Conservation (phyloP, 768 basidiomycete genomes). For the Asterophora lycoperdoides region DNA sequence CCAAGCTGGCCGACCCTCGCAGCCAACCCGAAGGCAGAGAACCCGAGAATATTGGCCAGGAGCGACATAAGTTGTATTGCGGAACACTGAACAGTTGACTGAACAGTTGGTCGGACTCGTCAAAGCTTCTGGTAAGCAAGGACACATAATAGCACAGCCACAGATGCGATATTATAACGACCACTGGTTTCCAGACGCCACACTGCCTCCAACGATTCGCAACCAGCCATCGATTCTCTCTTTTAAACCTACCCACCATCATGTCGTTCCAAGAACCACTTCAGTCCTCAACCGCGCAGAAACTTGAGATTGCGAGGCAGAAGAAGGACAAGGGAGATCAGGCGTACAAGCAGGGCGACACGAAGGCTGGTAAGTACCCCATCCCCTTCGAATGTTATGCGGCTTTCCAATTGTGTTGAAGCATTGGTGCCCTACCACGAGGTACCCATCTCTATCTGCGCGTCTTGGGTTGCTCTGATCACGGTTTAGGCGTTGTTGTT, state of each 20-base stretch:
- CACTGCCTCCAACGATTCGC: background rate
- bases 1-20: slow-evolving; percentile 84
- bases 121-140: slow-evolving; percentile 22
- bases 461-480: background rate
- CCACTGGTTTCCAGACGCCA: slow-evolving; percentile 10
- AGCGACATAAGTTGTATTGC: slow-evolving; percentile 46
- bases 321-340: slow-evolving; percentile 66
- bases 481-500: slow-evolving; percentile 60
- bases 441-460: slow-evolving; percentile 24
- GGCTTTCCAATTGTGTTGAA: slow-evolving; percentile 23
- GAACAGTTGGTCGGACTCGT: slow-evolving; percentile 9
- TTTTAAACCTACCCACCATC: slow-evolving; percentile 5
- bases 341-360: slow-evolving; percentile 64
- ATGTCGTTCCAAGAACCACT: slow-evolving; percentile 25
- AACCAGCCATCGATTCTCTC: slow-evolving; percentile 7
- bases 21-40: slow-evolving; percentile 78
- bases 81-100: background rate
- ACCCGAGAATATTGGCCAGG: slow-evolving; percentile 67
- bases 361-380: slow-evolving; percentile 48
- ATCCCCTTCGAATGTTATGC: background rate
- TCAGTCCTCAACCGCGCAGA: slow-evolving; percentile 34
- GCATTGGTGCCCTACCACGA: slow-evolving; percentile 72
- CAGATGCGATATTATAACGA: slow-evolving; percentile 22
- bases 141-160: slow-evolving; percentile 35
- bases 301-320: slow-evolving; percentile 57